phyloP scores from a whole-genome alignment of 2,329 filamentous ascomycete genomes.

The Macrophomina phaseolina region DNA sequence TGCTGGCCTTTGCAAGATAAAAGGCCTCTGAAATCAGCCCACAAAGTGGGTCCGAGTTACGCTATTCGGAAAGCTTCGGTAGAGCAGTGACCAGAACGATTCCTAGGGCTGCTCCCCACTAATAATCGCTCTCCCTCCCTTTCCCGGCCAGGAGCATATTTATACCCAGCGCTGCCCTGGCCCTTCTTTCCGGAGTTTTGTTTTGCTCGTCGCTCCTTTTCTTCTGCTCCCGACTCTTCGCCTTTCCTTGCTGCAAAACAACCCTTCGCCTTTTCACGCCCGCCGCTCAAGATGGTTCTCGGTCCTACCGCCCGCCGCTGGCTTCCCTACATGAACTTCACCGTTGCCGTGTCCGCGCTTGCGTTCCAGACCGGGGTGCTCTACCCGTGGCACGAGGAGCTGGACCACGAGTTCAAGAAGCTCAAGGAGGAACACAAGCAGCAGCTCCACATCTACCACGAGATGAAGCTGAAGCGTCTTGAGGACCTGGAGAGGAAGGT shows the following conservation, averaged over 20 bases:
- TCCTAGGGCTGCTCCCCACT: not conserved
- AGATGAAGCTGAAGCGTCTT: constrained; percentile 22
- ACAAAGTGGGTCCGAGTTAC: constrained; percentile 26
- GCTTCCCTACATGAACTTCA: constrained; percentile 57
- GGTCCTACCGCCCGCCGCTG: constrained; percentile 26
- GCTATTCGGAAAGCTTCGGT: constrained; percentile 25
- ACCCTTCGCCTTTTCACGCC: not conserved
- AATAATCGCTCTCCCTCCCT: not conserved
- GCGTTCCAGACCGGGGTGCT: constrained; percentile 72
- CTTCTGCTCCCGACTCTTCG: not conserved
- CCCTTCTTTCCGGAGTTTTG: constrained; percentile 5
- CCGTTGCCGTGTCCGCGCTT: constrained; percentile 68
- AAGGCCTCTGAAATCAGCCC: constrained; percentile 26
- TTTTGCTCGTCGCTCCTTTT: constrained; percentile 20
- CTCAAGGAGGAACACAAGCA: constrained; percentile 63
- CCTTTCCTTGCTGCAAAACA: not conserved
- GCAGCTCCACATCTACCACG: constrained; percentile 32
- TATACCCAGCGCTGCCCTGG: constrained; percentile 18
- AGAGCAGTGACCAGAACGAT: constrained; percentile 16
- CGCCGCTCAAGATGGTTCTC: constrained; percentile 23
- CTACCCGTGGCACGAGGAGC: constrained; percentile 72
- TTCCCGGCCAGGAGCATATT: not conserved
- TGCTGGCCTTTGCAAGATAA: constrained; percentile 20
- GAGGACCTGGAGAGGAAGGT: constrained; percentile 24
- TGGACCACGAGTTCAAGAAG: constrained; percentile 66